Evolutionary conservation across 2,329 filamentous ascomycete genomes (phyloP).

Genomic region (Diplodia seriata): DNA sequence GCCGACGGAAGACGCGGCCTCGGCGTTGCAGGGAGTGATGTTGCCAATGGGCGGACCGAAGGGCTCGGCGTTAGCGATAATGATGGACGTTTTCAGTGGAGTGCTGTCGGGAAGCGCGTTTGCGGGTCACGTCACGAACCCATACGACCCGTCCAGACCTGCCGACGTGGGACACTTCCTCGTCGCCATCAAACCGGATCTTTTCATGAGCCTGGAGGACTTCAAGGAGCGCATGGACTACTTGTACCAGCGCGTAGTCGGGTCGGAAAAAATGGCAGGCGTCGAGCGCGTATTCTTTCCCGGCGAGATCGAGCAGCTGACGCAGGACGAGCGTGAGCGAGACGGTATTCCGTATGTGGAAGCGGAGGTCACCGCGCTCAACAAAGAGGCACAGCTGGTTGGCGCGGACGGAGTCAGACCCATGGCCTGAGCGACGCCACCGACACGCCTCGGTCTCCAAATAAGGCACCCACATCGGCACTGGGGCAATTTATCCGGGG

Average conservation of each 20-base stretch:
- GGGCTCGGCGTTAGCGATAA: conserved; percentile 76
- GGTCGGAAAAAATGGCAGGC: conserved; percentile 59
- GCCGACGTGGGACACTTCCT: conserved; percentile 79
- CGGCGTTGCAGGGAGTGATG: conserved; percentile 79
- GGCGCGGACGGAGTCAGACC: conserved; percentile 41
- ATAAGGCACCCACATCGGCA: conserved; percentile 3
- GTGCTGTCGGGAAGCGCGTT: conserved; percentile 79
- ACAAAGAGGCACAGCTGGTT: conserved; percentile 57
- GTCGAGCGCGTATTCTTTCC: conserved; percentile 65
- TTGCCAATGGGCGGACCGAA: conserved; percentile 86
- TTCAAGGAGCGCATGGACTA: conserved; percentile 70
- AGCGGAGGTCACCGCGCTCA: conserved; percentile 58
- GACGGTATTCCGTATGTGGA: conserved; percentile 59
- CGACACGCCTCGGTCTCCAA: not conserved
- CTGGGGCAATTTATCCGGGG: conserved; percentile 4
- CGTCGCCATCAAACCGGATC: conserved; percentile 74
- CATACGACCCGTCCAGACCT: conserved; percentile 73
- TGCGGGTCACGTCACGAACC: conserved; percentile 76
- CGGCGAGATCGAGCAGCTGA: conserved; percentile 63
- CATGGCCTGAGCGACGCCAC: conserved; percentile 31
- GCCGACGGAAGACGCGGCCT: conserved; percentile 73
- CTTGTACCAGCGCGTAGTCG: conserved; percentile 62
- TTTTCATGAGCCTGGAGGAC: conserved; percentile 74
- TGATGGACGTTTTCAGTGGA: conserved; percentile 91
- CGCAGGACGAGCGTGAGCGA: conserved; percentile 49